phyloP scores from a whole-genome alignment of 768 basidiomycete species.

The Mycena polygramma region DNA sequence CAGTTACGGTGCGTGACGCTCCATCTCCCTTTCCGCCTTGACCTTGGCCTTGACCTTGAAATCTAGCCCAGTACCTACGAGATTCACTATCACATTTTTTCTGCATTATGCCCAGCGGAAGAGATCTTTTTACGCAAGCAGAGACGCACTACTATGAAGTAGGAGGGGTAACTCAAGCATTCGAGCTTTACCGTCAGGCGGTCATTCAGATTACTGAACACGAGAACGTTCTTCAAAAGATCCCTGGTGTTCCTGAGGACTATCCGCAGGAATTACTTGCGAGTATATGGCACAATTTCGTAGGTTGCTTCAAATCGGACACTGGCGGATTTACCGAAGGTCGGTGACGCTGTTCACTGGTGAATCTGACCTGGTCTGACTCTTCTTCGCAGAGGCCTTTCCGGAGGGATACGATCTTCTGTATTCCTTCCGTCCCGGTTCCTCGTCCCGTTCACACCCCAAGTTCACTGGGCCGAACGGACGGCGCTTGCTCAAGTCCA shows the following conservation, averaged over 20 bases:
- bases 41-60: too few species aligned
- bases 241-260: constrained; percentile 39
- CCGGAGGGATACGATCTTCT: constrained; percentile 49
- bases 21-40: too few species aligned
- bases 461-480: constrained; percentile 40
- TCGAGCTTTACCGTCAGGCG: constrained; percentile 44
- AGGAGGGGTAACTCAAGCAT: constrained; percentile 35
- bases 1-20: too few species aligned
- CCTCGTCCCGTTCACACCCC: constrained; percentile 31
- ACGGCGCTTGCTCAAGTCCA: constrained; percentile 45
- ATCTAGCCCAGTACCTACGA: too few species aligned
- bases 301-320: constrained; percentile 40
- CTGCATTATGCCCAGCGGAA: neutral
- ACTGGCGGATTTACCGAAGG: constrained; percentile 16
- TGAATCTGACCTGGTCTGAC: constrained; percentile 16
- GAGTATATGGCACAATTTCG: constrained; percentile 45
- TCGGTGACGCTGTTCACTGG: neutral
- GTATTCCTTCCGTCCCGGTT: constrained; percentile 43
- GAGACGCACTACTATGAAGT: neutral
- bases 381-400: constrained; percentile 33
- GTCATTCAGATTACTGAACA: constrained; percentile 46
- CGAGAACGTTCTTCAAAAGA: constrained; percentile 41
- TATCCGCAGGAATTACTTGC: constrained; percentile 43
- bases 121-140: constrained; percentile 2
- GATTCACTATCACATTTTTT: too few species aligned